Evolutionary conservation across 441 rosid genomes (phyloP), one percentile per base, ranked within the genome.

Genomic region (Rhodomyrtus psidioides): DNA sequence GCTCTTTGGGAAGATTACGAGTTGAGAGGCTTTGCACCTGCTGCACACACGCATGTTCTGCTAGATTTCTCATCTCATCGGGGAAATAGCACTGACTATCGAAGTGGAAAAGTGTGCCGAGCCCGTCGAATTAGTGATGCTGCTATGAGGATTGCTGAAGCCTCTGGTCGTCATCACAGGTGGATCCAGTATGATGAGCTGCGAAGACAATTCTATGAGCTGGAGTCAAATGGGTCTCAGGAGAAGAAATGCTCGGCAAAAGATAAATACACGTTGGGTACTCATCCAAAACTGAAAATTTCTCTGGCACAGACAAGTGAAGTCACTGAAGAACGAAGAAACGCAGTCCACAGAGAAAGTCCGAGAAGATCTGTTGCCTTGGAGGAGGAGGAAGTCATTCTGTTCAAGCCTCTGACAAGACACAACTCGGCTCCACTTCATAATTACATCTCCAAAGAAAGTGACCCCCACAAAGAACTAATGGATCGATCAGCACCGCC

Each of bases 361-460:
- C 27, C 84, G 3, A 82, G 87, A 57, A 91, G 89, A 88, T 88
- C 94, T 44, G 86, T 86, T 87, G 89, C 89, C 46, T 30, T 85
- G 57, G 99, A 97, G 83, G 99, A 97, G 84, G 98, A 97, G 90
- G 98, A 96, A 91, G 97, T 96, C 88, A 97, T 97, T 89, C 97
- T 97, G 75, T 96, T 97, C 91, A 94, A 94, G 93, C 99, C 99
- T 82, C 96, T 94, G 55, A 90, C 92, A 65, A 93, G 98, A 87
- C 90, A 93, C 91, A 96, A 95, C 81, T 97, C 99, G 46, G 99
- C 95, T 81, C 99, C 99, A 7, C 87, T 92, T 81, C 86, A 85
- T 88, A 88, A 87, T 83, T 89, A 85, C 85, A 79, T 85, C 55
- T 87, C 79, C 26, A 57, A 79, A 58, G 87, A 86, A 83, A 89